These are phyloP conservation scores for Metarhizium guizhouense DNA, from an alignment of 2,329 filamentous ascomycete species.

Conservation along the genomic window DNA sequence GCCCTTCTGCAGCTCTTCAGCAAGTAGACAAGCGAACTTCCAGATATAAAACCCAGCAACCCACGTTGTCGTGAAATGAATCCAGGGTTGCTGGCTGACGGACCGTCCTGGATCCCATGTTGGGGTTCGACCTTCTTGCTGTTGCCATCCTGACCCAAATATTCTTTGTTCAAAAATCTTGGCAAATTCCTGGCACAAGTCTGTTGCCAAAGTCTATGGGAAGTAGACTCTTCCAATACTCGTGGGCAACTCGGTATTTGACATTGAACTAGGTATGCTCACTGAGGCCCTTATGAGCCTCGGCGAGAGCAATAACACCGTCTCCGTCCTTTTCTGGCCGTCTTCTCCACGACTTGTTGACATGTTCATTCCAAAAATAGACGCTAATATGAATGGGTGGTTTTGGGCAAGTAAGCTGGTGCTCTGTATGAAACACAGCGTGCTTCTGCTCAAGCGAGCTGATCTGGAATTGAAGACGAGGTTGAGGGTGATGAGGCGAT, in stretches of 20 bases:
- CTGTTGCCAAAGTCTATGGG: conserved; percentile 40
- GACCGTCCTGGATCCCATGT: background rate
- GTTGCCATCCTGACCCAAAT: background rate
- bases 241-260: conserved; percentile 41
- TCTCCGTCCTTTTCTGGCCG: conserved; percentile 28
- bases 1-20: conserved; percentile 42
- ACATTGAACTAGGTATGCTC: conserved; percentile 30
- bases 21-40: conserved; percentile 48
- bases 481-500: conserved; percentile 42
- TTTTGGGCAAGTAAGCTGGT: conserved; percentile 46
- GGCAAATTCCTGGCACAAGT: conserved; percentile 17
- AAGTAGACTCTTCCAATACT: conserved; percentile 54
- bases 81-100: conserved; percentile 3
- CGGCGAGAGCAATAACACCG: conserved; percentile 25
- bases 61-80: conserved; percentile 30
- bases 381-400: conserved; percentile 44
- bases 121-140: background rate
- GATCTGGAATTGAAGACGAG: conserved; percentile 52
- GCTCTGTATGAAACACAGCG: conserved; percentile 39
- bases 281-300: conserved; percentile 23
- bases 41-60: conserved; percentile 44
- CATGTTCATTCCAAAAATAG: conserved; percentile 46
- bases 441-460: conserved; percentile 45
- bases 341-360: conserved; percentile 47
- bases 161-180: background rate